These are phyloP conservation scores for Picochlorum sp. DNA, from an alignment of 139 green algal species.

Conservation along the genomic window DNA sequence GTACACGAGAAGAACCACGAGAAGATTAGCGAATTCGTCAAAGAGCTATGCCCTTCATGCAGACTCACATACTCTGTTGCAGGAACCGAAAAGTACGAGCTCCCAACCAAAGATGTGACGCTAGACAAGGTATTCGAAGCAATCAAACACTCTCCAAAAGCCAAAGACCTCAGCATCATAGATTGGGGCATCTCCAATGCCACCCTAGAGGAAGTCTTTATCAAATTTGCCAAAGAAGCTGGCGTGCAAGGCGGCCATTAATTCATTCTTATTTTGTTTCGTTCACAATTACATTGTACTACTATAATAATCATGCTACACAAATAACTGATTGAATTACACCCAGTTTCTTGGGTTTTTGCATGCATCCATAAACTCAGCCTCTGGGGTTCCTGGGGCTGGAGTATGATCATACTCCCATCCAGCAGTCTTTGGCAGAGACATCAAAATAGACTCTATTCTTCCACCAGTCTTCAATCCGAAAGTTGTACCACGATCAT, in stretches of 20 bases:
- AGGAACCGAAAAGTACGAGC: slow-evolving; percentile 68
- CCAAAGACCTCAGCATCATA: slow-evolving; percentile 39
- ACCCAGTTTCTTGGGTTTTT: slow-evolving; percentile 52
- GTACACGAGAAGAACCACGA: slow-evolving; percentile 36
- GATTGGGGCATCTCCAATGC: slow-evolving; percentile 89
- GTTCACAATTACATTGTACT: neutral
- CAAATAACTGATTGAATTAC: neutral
- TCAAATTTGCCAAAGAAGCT: slow-evolving; percentile 33
- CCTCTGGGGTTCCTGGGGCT: slow-evolving; percentile 61
- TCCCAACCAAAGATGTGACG: slow-evolving; percentile 43
- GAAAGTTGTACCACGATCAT: slow-evolving; percentile 97
- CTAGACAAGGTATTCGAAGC: slow-evolving; percentile 52
- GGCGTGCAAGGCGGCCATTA: slow-evolving; percentile 25
- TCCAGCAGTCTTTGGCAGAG: slow-evolving; percentile 57
- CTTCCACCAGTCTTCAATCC: slow-evolving; percentile 94
- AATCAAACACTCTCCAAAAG: slow-evolving; percentile 36
- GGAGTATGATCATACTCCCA: slow-evolving; percentile 88
- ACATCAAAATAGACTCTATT: slow-evolving; percentile 95
- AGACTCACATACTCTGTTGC: slow-evolving; percentile 60
- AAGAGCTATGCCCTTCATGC: slow-evolving; percentile 35
- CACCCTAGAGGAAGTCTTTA: slow-evolving; percentile 86
- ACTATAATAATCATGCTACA: neutral
- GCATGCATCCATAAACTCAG: slow-evolving; percentile 74
- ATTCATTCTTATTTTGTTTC: slow-evolving; percentile 13
- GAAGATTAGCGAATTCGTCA: slow-evolving; percentile 37